phyloP scores from a whole-genome alignment of 331 rosid species.

The Stylosanthes scabra region DNA sequence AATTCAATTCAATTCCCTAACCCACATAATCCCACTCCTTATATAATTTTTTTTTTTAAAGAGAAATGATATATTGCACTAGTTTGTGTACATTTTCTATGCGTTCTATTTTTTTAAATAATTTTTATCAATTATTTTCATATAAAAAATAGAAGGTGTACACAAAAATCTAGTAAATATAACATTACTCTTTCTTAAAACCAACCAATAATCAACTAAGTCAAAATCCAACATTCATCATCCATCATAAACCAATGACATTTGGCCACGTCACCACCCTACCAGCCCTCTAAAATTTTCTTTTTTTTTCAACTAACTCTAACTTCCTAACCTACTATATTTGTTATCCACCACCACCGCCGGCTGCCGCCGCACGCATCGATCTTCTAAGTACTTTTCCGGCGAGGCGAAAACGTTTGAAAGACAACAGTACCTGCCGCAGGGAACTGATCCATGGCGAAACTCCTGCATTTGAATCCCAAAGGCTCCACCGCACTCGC shows the following conservation, averaged over 20 bases:
- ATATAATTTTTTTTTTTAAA: no score
- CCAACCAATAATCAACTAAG: slow-evolving; percentile 5
- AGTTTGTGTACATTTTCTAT: no score
- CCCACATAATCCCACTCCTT: background rate
- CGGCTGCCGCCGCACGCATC: slow-evolving; percentile 30
- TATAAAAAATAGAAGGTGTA: no score
- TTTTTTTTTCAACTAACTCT: slow-evolving; percentile 51
- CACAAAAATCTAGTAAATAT: background rate
- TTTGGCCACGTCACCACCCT: slow-evolving; percentile 59
- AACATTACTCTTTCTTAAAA: slow-evolving; percentile 31
- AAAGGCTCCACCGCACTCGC: slow-evolving; percentile 71
- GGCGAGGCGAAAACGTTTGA: slow-evolving; percentile 77
- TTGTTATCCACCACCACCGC: slow-evolving; percentile 23
- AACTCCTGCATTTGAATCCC: slow-evolving; percentile 86
- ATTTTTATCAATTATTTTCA: no score
- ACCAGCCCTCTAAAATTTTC: slow-evolving; percentile 34
- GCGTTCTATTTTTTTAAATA: no score
- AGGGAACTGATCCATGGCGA: slow-evolving; percentile 80
- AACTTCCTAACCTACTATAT: slow-evolving; percentile 49
- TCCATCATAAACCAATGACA: slow-evolving; percentile 55
- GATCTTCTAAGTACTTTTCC: slow-evolving; percentile 56
- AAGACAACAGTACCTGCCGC: slow-evolving; percentile 70
- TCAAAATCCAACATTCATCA: slow-evolving; percentile 56
- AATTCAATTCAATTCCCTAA: background rate
- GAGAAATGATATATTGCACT: no score